Conservation (phyloP, 352 stramenopile species). For the Phytophthora sojae region DNA sequence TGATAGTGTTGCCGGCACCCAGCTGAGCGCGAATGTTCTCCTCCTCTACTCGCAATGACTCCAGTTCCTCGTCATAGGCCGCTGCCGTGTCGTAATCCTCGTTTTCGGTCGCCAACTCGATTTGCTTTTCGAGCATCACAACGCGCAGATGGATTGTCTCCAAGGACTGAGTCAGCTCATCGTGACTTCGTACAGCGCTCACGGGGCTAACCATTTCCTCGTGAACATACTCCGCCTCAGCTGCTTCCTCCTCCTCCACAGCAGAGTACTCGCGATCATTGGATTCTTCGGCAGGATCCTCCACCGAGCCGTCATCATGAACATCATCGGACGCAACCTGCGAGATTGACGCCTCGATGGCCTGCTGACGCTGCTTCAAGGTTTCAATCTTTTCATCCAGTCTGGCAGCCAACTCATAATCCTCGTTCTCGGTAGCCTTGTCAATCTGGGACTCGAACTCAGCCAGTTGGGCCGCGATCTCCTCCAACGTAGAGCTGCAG, state of each 20-base stretch:
- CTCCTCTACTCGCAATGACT: constrained; percentile 63
- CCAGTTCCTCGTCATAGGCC: constrained; percentile 68
- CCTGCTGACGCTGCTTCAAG: constrained; percentile 60
- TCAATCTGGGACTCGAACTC: constrained; percentile 78
- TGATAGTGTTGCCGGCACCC: background rate
- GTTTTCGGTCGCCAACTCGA: constrained; percentile 72
- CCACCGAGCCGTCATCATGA: constrained; percentile 10
- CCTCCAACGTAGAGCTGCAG: constrained; percentile 48
- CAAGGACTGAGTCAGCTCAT: constrained; percentile 52
- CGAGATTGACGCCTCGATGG: constrained; percentile 44
- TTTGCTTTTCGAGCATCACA: constrained; percentile 69
- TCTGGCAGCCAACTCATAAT: constrained; percentile 81
- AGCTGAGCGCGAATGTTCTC: constrained; percentile 45
- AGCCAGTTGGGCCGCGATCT: constrained; percentile 64
- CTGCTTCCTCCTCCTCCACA: constrained; percentile 29
- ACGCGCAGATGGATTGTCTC: constrained; percentile 54
- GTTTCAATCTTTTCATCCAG: constrained; percentile 79
- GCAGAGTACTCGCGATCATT: constrained; percentile 33
- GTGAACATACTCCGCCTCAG: constrained; percentile 33
- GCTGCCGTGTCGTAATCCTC: constrained; percentile 75
- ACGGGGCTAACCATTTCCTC: constrained; percentile 51
- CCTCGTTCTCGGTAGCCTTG: constrained; percentile 78
- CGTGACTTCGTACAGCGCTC: constrained; percentile 34
- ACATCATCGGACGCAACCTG: constrained; percentile 26
- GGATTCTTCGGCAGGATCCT: constrained; percentile 22